Percentiles rank a stretch among this genome's conserved stretches.
phyloP scores from a whole-genome alignment of 805 yeast genomes.

The Isabelozyma rhagii region DNA sequence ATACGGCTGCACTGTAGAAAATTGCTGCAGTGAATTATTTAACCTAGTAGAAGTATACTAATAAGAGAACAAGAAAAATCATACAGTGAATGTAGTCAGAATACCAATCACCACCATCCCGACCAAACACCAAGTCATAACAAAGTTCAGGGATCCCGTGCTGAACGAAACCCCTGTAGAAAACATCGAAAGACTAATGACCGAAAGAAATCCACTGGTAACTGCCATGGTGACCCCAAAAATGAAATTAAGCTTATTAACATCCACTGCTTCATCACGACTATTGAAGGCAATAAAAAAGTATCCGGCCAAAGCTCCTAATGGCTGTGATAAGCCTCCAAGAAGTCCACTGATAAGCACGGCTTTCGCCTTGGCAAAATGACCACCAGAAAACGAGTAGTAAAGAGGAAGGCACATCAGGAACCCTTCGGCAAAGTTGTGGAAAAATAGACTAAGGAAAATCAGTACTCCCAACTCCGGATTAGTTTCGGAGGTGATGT shows the following conservation, averaged over 20 bases:
- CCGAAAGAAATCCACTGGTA: slow-evolving; percentile 81
- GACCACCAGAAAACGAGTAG: slow-evolving; percentile 58
- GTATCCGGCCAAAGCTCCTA: slow-evolving; percentile 79
- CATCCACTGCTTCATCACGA: slow-evolving; percentile 25
- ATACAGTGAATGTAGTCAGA: slow-evolving; percentile 15
- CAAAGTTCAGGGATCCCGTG: slow-evolving; percentile 65
- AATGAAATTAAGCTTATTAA: slow-evolving; percentile 33
- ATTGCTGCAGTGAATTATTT: too few species aligned
- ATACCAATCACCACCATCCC: slow-evolving; percentile 60
- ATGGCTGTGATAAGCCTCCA: slow-evolving; percentile 85
- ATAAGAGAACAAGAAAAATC: too few species aligned
- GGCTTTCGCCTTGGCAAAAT: slow-evolving; percentile 50
- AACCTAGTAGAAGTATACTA: too few species aligned
- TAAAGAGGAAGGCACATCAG: slow-evolving; percentile 89
- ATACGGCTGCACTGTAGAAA: too few species aligned
- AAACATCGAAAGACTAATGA: slow-evolving; percentile 83
- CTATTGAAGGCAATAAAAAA: slow-evolving; percentile 39
- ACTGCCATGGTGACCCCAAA: slow-evolving; percentile 66
- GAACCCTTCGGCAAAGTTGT: slow-evolving; percentile 92
- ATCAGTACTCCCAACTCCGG: slow-evolving; percentile 69
- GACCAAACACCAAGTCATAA: slow-evolving; percentile 54
- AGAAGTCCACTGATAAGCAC: slow-evolving; percentile 60
- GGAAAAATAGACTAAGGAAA: slow-evolving; percentile 80
- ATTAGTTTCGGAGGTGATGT: slow-evolving; percentile 68
- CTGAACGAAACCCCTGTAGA: slow-evolving; percentile 71